phyloP scores from a whole-genome alignment of 2,329 filamentous ascomycete species.

The Pseudocercospora fijiensis region DNA sequence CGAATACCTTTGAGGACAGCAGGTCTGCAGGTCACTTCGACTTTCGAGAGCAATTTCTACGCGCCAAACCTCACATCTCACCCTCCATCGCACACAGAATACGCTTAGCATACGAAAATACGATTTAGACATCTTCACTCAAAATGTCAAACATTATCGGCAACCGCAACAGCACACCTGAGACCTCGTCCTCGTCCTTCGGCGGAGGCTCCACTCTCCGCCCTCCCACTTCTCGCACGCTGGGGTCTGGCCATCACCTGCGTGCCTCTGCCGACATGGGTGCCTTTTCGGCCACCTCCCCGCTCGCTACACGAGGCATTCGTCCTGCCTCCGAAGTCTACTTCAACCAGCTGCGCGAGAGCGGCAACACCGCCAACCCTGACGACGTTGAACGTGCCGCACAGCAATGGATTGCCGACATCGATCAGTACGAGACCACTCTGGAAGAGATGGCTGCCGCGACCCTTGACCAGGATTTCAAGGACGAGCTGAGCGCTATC shows the following conservation, averaged over 20 bases:
- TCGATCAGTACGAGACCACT: conserved; percentile 98
- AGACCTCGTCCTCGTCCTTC: conserved; percentile 78
- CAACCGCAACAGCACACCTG: conserved; percentile 96
- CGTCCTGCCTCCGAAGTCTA: conserved; percentile 91
- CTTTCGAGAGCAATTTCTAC: conserved; percentile 19
- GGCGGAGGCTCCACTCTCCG: conserved; percentile 64
- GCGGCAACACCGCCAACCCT: conserved; percentile 63
- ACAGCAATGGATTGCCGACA: conserved; percentile 98
- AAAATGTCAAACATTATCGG: conserved; percentile 53
- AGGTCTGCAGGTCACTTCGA: conserved; percentile 72
- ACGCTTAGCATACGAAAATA: conserved; percentile 5
- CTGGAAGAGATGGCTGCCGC: conserved; percentile 98
- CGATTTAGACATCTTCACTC: conserved; percentile 13
- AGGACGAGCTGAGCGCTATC: conserved; percentile 97
- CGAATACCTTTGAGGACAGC: conserved; percentile 76
- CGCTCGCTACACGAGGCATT: conserved; percentile 71
- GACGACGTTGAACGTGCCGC: conserved; percentile 93
- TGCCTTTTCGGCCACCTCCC: conserved; percentile 65
- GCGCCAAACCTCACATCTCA: conserved; percentile 6
- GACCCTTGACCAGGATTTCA: conserved; percentile 98
- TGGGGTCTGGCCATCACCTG: conserved; percentile 79
- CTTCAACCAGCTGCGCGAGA: conserved; percentile 73
- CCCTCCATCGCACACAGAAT: conserved; percentile 14
- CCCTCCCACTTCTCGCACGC: conserved; percentile 56
- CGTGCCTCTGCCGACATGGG: conserved; percentile 96